Base-by-base conservation (phyloP, 768 basidiomycete species). In the Stropharia rugosoannulata region DNA sequence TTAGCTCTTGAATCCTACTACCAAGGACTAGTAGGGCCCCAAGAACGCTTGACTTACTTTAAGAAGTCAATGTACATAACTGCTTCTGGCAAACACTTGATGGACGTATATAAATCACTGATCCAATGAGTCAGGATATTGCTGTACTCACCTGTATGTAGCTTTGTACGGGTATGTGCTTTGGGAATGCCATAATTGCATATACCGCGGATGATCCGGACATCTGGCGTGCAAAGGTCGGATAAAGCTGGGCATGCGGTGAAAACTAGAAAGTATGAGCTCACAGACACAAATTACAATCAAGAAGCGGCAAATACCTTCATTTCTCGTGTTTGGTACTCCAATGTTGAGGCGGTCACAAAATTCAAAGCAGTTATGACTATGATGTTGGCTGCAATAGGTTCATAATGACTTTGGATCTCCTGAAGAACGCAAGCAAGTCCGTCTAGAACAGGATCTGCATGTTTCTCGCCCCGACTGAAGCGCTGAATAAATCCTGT, bases 151-250 rank as follows among this genome's bases (percentile, higher is more conserved):
- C 50, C 18, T 60, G 56, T 18, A 58, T 62, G 41, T 74, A 77
- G 6, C 64, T 54, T 29, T 59, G 55, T 11, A 74, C 38, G 4
- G 72, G 68, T 10, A 75, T 44, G 3, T 68, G 64, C 3, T 51
- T 38, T 4, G 71, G 68, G 52, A 75, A 80, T 11, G 70, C 64
- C 61, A 74, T 69, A 44, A 73, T 64, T 2, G 61, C 60, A 43
- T 70, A 79, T 0, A 70, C 63, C 48, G 74, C 72, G 1, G 66
- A 58, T 10, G 67, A 59, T 0, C 74, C 75, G 13, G 73, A 70
- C 64, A 68, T 59, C 13, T 56, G 50, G 5, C 67, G 62, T n/a
- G 52, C 49, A 47, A 65, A 65, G 0, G 62, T 65, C 15, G 68
- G 54, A 48, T 62, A 68, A 4, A 50, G 40, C 16, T 27, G 15